These are phyloP conservation scores for Claviceps pazoutovae DNA, from an alignment of 2,329 filamentous ascomycete species.

Conservation along the genomic window DNA sequence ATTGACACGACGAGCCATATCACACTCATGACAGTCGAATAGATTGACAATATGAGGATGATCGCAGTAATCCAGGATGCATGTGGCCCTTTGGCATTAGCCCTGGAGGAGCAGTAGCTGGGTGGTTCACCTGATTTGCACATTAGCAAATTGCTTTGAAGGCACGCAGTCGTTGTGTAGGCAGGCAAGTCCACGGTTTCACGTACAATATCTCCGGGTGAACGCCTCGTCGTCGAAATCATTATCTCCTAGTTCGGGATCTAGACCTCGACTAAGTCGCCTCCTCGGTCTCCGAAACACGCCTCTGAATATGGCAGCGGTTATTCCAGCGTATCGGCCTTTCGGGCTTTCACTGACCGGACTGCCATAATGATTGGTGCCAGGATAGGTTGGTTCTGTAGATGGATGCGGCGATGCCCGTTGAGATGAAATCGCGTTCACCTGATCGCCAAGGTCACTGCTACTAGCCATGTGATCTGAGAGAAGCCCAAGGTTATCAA, in stretches of 20 bases:
- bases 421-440: background rate
- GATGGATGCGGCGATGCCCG: background rate
- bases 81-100: constrained; percentile 18
- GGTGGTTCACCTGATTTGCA: constrained; percentile 14
- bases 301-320: background rate
- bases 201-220: constrained; percentile 18
- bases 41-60: constrained; percentile 37
- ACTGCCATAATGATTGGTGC: background rate
- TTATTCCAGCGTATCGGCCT: background rate
- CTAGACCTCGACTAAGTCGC: background rate
- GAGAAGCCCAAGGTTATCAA: background rate
- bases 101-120: constrained; percentile 18
- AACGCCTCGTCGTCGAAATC: constrained; percentile 15
- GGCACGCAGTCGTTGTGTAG: too few species aligned
- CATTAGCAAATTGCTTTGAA: background rate
- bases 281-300: background rate
- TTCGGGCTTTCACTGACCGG: background rate
- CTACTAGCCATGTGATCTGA: background rate
- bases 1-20: constrained; percentile 53
- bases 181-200: background rate
- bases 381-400: background rate
- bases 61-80: constrained; percentile 35
- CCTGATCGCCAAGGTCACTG: background rate
- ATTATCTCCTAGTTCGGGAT: background rate
- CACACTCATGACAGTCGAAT: constrained; percentile 49